Percentiles rank a stretch among this genome's conserved stretches.
phyloP scores from a whole-genome alignment of 768 basidiomycete species.

The Lanmaoa rubissima region DNA sequence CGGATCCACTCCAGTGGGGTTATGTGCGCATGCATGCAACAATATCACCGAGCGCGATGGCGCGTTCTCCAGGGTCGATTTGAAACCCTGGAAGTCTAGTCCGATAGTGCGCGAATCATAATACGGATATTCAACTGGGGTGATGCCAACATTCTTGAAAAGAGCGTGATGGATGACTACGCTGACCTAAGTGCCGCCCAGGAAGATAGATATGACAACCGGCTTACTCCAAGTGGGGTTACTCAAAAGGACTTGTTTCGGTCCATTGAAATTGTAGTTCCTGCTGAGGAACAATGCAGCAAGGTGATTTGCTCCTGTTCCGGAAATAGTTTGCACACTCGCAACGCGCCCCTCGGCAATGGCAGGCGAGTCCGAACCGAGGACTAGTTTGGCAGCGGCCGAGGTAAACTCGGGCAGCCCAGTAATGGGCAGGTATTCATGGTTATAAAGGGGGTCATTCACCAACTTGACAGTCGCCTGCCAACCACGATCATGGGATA shows the following conservation, averaged over 20 bases:
- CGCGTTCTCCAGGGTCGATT: slow-evolving; percentile 57
- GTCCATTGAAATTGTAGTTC: slow-evolving; percentile 71
- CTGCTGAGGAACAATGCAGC: slow-evolving; percentile 81
- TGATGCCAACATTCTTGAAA: slow-evolving; percentile 86
- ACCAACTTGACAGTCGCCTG: slow-evolving; percentile 75
- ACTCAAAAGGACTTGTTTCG: slow-evolving; percentile 77
- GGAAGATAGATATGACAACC: slow-evolving; percentile 1
- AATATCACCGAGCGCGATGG: slow-evolving; percentile 81
- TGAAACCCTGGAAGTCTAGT: slow-evolving; percentile 73
- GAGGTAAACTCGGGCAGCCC: slow-evolving; percentile 81
- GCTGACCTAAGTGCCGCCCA: not conserved
- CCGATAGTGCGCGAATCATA: slow-evolving; percentile 89
- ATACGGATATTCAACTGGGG: slow-evolving; percentile 88
- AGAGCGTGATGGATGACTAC: slow-evolving; percentile 88
- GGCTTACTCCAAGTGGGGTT: slow-evolving; percentile 91
- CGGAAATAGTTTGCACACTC: slow-evolving; percentile 91
- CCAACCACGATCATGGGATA: not conserved
- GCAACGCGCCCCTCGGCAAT: slow-evolving; percentile 68
- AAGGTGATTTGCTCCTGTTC: slow-evolving; percentile 94
- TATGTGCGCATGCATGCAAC: slow-evolving; percentile 93
- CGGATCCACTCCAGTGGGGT: slow-evolving; percentile 95
- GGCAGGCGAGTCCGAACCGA: slow-evolving; percentile 70
- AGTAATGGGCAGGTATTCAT: slow-evolving; percentile 91
- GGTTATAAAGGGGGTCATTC: slow-evolving; percentile 71
- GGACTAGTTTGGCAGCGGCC: slow-evolving; percentile 79